Conservation (phyloP, 495 filamentous ascomycete species). For the Talaromyces thailandensis region DNA sequence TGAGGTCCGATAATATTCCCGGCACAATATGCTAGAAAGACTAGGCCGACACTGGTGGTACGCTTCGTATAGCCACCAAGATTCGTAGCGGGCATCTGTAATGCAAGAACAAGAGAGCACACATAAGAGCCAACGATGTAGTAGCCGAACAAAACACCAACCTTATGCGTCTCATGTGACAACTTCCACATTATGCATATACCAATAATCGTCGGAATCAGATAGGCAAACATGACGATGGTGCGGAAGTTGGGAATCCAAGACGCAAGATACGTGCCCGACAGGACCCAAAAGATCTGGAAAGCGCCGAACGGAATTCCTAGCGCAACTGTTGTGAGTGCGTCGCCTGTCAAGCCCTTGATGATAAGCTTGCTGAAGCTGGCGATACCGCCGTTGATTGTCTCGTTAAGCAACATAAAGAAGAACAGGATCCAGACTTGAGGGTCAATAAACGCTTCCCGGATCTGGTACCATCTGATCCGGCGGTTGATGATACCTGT, state of each 20-base stretch:
- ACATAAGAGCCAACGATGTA: constrained; percentile 32
- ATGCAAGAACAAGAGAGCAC: constrained; percentile 26
- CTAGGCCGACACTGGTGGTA: constrained; percentile 26
- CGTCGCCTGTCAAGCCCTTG: constrained; percentile 21
- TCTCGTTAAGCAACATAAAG: constrained; percentile 27
- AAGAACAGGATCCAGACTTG: constrained; percentile 32
- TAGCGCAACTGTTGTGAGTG: constrained; percentile 21
- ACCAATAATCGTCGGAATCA: constrained; percentile 27
- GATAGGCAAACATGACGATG: constrained; percentile 26
- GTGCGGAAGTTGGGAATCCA: constrained; percentile 23
- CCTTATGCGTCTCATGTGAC: constrained; percentile 16
- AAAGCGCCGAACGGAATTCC: constrained; percentile 33
- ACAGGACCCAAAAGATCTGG: constrained; percentile 26
- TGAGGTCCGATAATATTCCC: constrained; percentile 28
- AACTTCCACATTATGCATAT: constrained; percentile 28
- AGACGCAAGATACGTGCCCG: constrained; percentile 24
- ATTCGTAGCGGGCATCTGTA: constrained; percentile 34
- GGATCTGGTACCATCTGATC: constrained; percentile 37
- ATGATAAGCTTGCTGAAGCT: constrained; percentile 33
- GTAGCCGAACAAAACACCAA: constrained; percentile 29
- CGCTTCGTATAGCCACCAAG: constrained; percentile 34
- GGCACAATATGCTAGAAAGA: constrained; percentile 31
- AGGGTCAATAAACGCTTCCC: constrained; percentile 32
- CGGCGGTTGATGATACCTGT: constrained; percentile 32
- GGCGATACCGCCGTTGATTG: constrained; percentile 27